Conservation (phyloP, 2,329 filamentous ascomycete genomes). For the Elsinoe australis region DNA sequence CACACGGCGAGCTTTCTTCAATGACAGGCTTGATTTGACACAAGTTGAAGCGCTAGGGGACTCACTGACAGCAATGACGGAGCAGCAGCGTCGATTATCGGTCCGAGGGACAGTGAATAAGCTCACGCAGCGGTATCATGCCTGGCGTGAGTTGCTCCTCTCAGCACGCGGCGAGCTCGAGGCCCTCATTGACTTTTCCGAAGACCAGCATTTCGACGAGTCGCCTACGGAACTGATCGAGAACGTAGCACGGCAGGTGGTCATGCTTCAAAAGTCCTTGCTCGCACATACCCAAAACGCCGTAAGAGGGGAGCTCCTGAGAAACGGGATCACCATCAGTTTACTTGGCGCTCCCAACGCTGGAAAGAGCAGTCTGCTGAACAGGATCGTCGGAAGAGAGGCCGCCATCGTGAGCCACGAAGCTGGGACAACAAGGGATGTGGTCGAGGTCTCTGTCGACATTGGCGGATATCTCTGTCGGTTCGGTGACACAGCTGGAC, state of each 20-base stretch:
- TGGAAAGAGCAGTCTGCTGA: conserved; percentile 90
- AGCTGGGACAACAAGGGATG: conserved; percentile 86
- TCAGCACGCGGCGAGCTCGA: conserved; percentile 84
- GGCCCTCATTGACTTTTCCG: conserved; percentile 91
- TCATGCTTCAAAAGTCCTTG: conserved; percentile 55
- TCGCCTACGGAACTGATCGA: conserved; percentile 62
- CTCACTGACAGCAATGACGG: conserved; percentile 61
- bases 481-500: conserved; percentile 91
- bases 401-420: conserved; percentile 92
- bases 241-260: conserved; percentile 61
- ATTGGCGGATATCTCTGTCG: conserved; percentile 83
- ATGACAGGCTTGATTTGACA: conserved; percentile 74
- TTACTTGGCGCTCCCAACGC: conserved; percentile 87
- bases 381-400: conserved; percentile 79
- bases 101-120: conserved; percentile 62
- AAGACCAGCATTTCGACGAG: conserved; percentile 96
- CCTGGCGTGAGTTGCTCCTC: conserved; percentile 69
- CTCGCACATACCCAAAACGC: conserved; percentile 65
- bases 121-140: conserved; percentile 69
- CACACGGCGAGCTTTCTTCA: conserved; percentile 83
- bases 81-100: conserved; percentile 83
- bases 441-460: conserved; percentile 87
- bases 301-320: conserved; percentile 71
- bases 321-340: conserved; percentile 77
- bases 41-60: conserved; percentile 65